Percentiles rank a stretch among this genome's conserved stretches.
These are phyloP conservation scores for Eutrema heterophyllum DNA, from an alignment of 345 rosid species.

Conservation along the genomic window DNA sequence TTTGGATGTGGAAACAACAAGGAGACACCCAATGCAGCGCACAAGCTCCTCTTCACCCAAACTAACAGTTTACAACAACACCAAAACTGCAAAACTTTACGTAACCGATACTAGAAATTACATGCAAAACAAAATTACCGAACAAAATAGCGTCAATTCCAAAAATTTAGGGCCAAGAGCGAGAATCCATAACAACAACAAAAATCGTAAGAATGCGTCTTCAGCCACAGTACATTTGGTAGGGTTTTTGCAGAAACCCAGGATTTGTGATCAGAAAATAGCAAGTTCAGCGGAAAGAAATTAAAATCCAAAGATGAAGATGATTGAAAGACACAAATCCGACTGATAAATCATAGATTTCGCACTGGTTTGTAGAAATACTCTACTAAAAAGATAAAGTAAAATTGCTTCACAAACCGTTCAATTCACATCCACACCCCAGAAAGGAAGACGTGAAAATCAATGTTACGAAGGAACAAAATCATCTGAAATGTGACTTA, in stretches of 20 bases:
- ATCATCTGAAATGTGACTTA: background rate
- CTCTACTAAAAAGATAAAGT: background rate
- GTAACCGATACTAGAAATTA: background rate
- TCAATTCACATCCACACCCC: background rate
- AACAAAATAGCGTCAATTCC: background rate
- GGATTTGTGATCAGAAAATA: background rate
- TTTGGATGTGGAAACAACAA: background rate
- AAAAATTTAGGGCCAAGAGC: background rate
- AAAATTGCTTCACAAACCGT: background rate
- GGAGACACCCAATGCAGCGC: background rate
- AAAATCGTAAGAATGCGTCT: background rate
- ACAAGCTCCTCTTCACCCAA: background rate
- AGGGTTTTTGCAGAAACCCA: background rate
- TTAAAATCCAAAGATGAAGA: background rate
- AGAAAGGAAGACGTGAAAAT: background rate
- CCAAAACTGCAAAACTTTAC: background rate
- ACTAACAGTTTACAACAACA: background rate
- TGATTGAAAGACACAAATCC: background rate
- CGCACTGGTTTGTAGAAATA: background rate
- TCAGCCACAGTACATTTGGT: background rate
- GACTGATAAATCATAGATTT: background rate
- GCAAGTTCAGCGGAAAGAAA: background rate
- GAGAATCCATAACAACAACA: background rate
- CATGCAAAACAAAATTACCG: background rate
- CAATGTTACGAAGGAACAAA: background rate